These are phyloP conservation scores for Aureobasidium sp. DNA, from an alignment of 2,329 filamentous ascomycete genomes.

Conservation along the genomic window DNA sequence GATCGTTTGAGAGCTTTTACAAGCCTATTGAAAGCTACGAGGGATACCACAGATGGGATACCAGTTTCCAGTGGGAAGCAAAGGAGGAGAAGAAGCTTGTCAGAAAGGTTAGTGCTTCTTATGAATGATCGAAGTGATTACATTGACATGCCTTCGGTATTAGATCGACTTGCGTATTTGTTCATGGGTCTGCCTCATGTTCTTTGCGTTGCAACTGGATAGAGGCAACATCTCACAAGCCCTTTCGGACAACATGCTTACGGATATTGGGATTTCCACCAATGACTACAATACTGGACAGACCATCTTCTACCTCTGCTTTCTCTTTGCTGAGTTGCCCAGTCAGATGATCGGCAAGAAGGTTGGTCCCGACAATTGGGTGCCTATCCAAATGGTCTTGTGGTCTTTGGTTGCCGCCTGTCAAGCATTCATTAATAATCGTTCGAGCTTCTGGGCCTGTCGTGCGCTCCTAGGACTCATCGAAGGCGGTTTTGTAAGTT, in stretches of 20 bases:
- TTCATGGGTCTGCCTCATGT: slow-evolving; percentile 45
- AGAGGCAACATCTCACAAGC: slow-evolving; percentile 50
- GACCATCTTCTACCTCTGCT: slow-evolving; percentile 37
- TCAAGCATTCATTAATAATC: slow-evolving; percentile 24
- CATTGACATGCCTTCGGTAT: slow-evolving; percentile 29
- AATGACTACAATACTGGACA: slow-evolving; percentile 38
- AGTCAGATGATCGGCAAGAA: slow-evolving; percentile 24
- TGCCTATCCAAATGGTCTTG: slow-evolving; percentile 25
- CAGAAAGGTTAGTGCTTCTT: slow-evolving; percentile 36
- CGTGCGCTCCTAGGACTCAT: slow-evolving; percentile 37
- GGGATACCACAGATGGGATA: slow-evolving; percentile 51
- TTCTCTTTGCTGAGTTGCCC: slow-evolving; percentile 29
- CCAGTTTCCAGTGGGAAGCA: slow-evolving; percentile 46
- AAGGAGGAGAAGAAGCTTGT: slow-evolving; percentile 49
- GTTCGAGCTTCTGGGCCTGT: slow-evolving; percentile 34
- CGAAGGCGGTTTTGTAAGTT: slow-evolving; percentile 37
- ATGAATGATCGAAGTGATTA: background rate
- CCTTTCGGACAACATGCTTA: slow-evolving; percentile 53
- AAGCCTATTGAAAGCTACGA: slow-evolving; percentile 50
- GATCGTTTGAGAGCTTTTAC: slow-evolving; percentile 34
- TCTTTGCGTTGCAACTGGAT: slow-evolving; percentile 42
- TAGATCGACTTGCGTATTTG: slow-evolving; percentile 45
- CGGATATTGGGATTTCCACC: slow-evolving; percentile 40
- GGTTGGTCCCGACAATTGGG: slow-evolving; percentile 20
- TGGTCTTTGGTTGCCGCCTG: slow-evolving; percentile 18